A percentile compares a stretch with the other conserved stretches of the same genome.
phyloP scores from a whole-genome alignment of 2,329 filamentous ascomycete species.

The Pyrenophora seminiperda region DNA sequence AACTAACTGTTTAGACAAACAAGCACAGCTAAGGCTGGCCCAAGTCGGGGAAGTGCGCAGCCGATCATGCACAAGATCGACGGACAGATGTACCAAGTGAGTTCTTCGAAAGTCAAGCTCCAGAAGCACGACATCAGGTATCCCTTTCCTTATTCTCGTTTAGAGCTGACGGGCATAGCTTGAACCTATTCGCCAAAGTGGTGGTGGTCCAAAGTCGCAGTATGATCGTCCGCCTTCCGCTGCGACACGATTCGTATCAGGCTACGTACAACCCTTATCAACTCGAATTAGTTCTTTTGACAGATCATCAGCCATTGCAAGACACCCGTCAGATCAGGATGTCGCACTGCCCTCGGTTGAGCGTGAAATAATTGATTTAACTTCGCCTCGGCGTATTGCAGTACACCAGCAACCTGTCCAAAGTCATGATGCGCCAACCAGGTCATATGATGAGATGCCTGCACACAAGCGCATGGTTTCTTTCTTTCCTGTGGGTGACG shows the following conservation, averaged over 20 bases:
- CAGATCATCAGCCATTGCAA: slow-evolving; percentile 21
- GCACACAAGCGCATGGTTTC: slow-evolving; percentile 29
- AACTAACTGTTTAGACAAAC: slow-evolving; percentile 27
- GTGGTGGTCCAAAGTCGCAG: slow-evolving; percentile 18
- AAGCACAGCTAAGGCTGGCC: slow-evolving; percentile 16
- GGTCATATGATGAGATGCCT: slow-evolving; percentile 13
- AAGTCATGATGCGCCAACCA: slow-evolving; percentile 10
- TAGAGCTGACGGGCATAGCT: slow-evolving; percentile 38
- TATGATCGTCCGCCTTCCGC: slow-evolving; percentile 19
- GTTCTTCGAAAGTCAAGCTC: slow-evolving; percentile 28
- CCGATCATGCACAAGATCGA: slow-evolving; percentile 33
- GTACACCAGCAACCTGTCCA: slow-evolving; percentile 11
- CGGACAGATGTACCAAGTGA: slow-evolving; percentile 44
- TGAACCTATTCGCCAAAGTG: slow-evolving; percentile 32
- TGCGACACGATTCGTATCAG: slow-evolving; percentile 16
- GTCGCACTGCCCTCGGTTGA: slow-evolving; percentile 44
- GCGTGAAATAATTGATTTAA: slow-evolving; percentile 30
- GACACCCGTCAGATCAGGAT: slow-evolving; percentile 40
- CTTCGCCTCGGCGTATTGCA: slow-evolving; percentile 20
- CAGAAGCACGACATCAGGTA: slow-evolving; percentile 20
- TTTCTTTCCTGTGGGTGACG: slow-evolving; percentile 12
- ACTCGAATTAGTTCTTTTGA: slow-evolving; percentile 20
- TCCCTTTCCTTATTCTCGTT: slow-evolving; percentile 3
- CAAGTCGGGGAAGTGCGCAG: slow-evolving; percentile 16
- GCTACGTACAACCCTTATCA: slow-evolving; percentile 17